Evolutionary conservation across 73 alveolate genomes (phyloP).

Genomic region (Stentor roeselii): DNA sequence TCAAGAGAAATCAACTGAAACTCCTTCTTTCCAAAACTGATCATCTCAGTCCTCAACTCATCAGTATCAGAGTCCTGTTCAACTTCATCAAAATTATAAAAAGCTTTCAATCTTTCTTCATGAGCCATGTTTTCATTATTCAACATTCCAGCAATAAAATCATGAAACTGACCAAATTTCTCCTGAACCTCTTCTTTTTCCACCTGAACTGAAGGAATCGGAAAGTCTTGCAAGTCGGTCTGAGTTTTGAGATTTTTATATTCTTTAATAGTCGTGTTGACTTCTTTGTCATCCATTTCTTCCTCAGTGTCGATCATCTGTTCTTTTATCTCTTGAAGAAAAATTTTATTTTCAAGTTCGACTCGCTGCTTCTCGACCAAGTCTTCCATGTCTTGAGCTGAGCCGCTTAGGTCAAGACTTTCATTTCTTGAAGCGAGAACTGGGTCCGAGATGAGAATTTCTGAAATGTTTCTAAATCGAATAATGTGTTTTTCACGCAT

Average conservation of each 20-base stretch:
- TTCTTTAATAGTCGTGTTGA: too few relatives aligned
- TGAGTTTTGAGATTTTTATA: too few relatives aligned
- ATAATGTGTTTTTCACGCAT: background rate
- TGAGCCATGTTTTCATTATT: background rate
- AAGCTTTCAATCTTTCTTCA: background rate
- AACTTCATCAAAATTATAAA: background rate
- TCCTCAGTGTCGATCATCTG: slow-evolving; percentile 9
- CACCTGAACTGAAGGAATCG: slow-evolving; percentile 2
- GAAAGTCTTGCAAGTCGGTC: slow-evolving; percentile 1
- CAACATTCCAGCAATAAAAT: too few relatives aligned
- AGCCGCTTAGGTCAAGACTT: background rate
- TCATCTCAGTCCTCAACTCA: background rate
- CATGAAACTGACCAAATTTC: background rate
- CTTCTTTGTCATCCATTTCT: slow-evolving; percentile 19
- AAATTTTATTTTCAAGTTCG: background rate
- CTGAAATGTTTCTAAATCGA: background rate
- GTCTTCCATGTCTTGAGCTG: background rate
- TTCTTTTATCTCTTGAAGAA: background rate
- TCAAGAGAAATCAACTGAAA: background rate
- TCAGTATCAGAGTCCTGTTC: background rate
- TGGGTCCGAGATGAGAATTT: background rate
- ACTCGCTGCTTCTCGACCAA: background rate
- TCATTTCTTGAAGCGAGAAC: background rate
- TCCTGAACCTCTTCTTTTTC: background rate
- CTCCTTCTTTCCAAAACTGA: too few relatives aligned